These are phyloP conservation scores for Sporisorium reilianum DNA, from an alignment of 1,284 basidiomycete species.

Conservation along the genomic window DNA sequence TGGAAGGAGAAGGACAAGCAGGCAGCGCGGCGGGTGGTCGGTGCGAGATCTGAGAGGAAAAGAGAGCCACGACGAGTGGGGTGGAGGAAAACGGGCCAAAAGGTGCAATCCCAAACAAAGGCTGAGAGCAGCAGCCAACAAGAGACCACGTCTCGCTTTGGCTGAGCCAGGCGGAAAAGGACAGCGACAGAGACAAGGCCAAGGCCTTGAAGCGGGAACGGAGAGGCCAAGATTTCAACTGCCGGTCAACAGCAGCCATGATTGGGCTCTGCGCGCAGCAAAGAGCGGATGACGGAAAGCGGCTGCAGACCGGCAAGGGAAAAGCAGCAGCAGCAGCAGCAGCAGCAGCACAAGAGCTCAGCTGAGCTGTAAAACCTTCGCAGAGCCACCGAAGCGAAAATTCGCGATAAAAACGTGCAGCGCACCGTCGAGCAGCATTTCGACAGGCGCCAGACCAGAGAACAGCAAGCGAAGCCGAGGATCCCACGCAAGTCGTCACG, in stretches of 20 bases:
- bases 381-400: conserved; percentile 1
- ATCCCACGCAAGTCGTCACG: conserved; percentile 5
- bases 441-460: conserved; percentile 4
- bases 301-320: neutral
- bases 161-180: conserved; percentile 4
- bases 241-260: no score
- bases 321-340: no score
- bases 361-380: conserved; percentile 8
- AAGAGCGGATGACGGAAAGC: conserved; percentile 2
- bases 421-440: neutral
- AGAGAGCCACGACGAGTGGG: conserved; percentile 1
- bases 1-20: conserved; percentile 10
- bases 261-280: neutral
- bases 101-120: no score
- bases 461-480: neutral
- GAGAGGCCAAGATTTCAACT: conserved; percentile 4
- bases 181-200: neutral
- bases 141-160: conserved; percentile 1
- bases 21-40: conserved; percentile 29
- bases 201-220: conserved; percentile 2
- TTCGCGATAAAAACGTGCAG: neutral
- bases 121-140: no score
- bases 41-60: conserved; percentile 24
- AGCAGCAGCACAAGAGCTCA: neutral
- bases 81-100: conserved; percentile 12